Conservation (phyloP, 1,139 yeast genomes). For the Martiniozyma asiatica region DNA sequence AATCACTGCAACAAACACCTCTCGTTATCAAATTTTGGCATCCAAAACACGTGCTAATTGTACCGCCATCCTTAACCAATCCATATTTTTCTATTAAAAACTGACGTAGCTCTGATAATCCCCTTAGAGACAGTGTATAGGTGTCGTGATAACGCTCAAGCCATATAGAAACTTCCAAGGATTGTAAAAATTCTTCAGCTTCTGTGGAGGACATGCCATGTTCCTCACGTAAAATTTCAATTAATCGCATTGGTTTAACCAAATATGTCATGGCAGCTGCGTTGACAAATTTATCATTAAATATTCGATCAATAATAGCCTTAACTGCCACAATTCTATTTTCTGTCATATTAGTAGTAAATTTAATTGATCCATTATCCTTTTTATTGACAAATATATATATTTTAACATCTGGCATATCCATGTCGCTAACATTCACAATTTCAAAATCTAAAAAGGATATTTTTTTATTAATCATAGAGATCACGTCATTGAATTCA, state of each 20-base stretch:
- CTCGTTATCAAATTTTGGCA: conserved; percentile 47
- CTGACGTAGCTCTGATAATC: conserved; percentile 36
- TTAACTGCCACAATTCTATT: conserved; percentile 40
- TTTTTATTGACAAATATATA: conserved; percentile 34
- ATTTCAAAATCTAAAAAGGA: conserved; percentile 34
- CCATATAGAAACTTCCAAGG: conserved; percentile 45
- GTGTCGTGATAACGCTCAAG: conserved; percentile 22
- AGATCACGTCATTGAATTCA: conserved; percentile 6
- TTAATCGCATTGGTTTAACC: conserved; percentile 10
- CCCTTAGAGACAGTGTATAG: conserved; percentile 27
- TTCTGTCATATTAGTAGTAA: conserved; percentile 31
- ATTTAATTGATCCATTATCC: conserved; percentile 30
- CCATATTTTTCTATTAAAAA: conserved; percentile 36
- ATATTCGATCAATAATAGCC: conserved; percentile 33
- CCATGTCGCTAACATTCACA: conserved; percentile 28
- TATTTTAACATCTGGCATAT: conserved; percentile 18
- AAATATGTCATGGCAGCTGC: conserved; percentile 4
- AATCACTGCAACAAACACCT: conserved; percentile 32
- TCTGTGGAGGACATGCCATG: conserved; percentile 19
- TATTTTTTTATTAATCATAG: conserved; percentile 21
- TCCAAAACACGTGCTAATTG: conserved; percentile 35
- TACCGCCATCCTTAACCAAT: conserved; percentile 23
- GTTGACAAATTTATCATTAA: conserved; percentile 9
- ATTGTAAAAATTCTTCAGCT: conserved; percentile 25
- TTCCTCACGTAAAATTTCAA: conserved; percentile 7